Evolutionary conservation across 2,329 filamentous ascomycete genomes (phyloP), one percentile per base, ranked within the genome.

Genomic region (Dryadomyces quercus-mongolicae): DNA sequence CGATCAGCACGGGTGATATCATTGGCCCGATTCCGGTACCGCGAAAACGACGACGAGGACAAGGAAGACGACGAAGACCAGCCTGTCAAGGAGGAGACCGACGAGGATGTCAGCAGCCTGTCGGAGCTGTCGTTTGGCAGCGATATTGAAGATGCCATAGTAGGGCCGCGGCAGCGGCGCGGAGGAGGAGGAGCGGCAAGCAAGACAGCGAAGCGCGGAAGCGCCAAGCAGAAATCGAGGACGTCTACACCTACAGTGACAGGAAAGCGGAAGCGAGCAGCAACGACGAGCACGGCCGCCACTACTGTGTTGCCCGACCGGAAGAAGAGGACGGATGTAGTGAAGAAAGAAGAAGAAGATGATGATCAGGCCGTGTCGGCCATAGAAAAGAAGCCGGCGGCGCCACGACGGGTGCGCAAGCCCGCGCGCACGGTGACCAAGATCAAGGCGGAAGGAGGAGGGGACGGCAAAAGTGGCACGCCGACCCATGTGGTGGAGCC

Each of bases 91-190:
- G 15, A 25, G 20, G 20, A 34, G 25, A 34, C 16, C 46, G 38
- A 36, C 18, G 48, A 20, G 22, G 47, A 51, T n/a, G 21, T 45
- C 18, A 55, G 58, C 56, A 57, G 56, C 20, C 49, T 60, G 8
- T 61, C 59, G 1, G 56, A 56, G 40, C 48, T 60, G 22, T 58
- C 58, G 2, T 56, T 59, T 13, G 44, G 54, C 31, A 61, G 64
- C 52, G 67, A 68, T 54, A 68, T 69, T 45, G 66, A 68, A 57
- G 67, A 69, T 58, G 64, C 66, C 46, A 52, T 67, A 21, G 60
- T 58, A 16, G 55, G 60, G 10, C 5, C 20, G 49, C 9, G 40
- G 36, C 15, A 12, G 18, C 21, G 44, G n/a, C n/a, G n/a, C n/a
- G n/a, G n/a, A n/a, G n/a, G n/a, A 2, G 18, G 44, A 36, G 34